These are phyloP conservation scores for Ophioceras dolichostomum DNA, from an alignment of 2,329 filamentous ascomycete species.

Conservation along the genomic window DNA sequence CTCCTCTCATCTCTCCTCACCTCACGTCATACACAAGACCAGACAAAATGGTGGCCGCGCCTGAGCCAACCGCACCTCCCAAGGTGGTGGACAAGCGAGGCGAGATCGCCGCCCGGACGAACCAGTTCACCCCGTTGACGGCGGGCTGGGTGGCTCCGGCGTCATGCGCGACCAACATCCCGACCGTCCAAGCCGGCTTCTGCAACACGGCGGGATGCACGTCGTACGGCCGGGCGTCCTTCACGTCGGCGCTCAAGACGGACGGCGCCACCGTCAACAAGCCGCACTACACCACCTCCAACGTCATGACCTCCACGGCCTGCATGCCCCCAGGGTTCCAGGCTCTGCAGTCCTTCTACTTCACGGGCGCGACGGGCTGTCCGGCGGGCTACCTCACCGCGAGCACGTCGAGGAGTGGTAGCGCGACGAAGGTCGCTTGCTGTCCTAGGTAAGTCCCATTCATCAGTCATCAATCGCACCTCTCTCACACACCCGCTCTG, in stretches of 20 bases:
- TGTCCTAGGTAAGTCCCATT: background rate
- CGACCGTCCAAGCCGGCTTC: background rate
- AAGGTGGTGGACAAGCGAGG: too few relatives aligned
- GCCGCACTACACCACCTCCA: background rate
- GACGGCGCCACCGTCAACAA: background rate
- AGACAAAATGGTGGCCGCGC: too few relatives aligned
- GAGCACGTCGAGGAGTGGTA: background rate
- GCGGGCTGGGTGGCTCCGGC: background rate
- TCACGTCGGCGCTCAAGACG: background rate
- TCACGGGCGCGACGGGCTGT: background rate
- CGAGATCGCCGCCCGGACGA: background rate
- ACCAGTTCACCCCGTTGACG: background rate
- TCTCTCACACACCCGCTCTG: too few relatives aligned
- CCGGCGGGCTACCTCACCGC: background rate
- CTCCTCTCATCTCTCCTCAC: too few relatives aligned
- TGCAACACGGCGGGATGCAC: background rate
- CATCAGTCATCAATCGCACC: too few relatives aligned
- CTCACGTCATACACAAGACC: too few relatives aligned
- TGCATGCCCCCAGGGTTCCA: background rate
- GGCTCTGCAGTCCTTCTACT: background rate
- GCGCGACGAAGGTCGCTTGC: background rate
- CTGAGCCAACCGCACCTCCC: too few relatives aligned
- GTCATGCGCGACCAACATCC: background rate
- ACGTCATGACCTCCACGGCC: background rate
- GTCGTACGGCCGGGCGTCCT: background rate